Evolutionary conservation across 1,284 basidiomycete genomes (phyloP), one percentile per base, ranked within the genome.

Genomic region (Ustilago bromivora): DNA sequence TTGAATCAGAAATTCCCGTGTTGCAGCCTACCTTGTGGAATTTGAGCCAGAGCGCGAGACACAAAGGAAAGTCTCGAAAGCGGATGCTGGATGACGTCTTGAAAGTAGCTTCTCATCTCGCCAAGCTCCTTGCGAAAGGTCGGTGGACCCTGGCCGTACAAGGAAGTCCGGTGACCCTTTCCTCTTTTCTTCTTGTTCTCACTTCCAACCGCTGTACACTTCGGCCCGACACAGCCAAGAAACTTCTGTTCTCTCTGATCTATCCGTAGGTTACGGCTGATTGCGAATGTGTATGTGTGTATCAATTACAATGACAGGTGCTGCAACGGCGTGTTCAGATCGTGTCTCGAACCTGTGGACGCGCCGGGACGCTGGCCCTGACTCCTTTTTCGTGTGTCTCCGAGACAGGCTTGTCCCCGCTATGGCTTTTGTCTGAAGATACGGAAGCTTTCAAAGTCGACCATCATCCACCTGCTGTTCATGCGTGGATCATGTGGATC

Each of bases 11-110:
- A 58, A 58, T 52, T 53, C 58, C 49, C 58, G 58, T 34, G 19
- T 60, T 19, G 49, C 58, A 52, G 47, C 36, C 43, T 23, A 28
- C 23, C 23, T 46, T 19, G 34, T 19, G 43, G 46, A 51, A 49
- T 59, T 59, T 52, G 35, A 28, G 19, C 49, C 8, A 12, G 15
- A 47, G 31, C 31, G 19, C 5, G 10, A 28, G 23, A 28, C 23
- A 3, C 23, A 28, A 34, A 13, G 19, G 13, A 36, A 2, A 17
- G 13, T 41, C 40, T 6, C 15, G 40, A 56, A 32, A 57, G 34
- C 28, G 32, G 11, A 54, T 56, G 61, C 66, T 40, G 10, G 43
- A 69, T 69, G 66, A 69, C 66, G 66, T 59, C 53, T 61, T 57
- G 8, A 17, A 8, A 28, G 12, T 51, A 19, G 49, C 0, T 28